Evolutionary conservation across 2,329 filamentous ascomycete species (phyloP).

Genomic region (Claviceps purpurea): DNA sequence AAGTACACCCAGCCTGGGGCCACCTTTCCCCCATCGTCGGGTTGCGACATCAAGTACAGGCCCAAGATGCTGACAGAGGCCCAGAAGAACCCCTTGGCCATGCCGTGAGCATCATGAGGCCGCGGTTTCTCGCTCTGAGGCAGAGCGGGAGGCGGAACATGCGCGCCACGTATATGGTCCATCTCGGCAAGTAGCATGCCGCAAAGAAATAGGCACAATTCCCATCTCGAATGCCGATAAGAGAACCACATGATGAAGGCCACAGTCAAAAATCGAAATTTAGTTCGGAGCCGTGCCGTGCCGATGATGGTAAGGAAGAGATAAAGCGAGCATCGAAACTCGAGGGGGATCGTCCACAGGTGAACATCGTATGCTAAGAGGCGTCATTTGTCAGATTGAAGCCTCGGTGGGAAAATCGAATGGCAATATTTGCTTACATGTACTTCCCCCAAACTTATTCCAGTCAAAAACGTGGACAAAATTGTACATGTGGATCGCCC

Average conservation of each 20-base stretch:
- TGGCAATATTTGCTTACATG: slow-evolving; percentile 17
- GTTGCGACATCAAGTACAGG: slow-evolving; percentile 36
- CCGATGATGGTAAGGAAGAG: slow-evolving; percentile 41
- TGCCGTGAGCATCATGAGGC: background rate
- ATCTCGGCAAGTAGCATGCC: slow-evolving; percentile 43
- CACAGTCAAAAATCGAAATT: slow-evolving; percentile 29
- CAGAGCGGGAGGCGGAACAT: slow-evolving; percentile 19
- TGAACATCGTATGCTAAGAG: slow-evolving; percentile 38
- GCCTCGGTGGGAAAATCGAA: background rate
- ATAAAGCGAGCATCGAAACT: slow-evolving; percentile 44
- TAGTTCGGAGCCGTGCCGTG: slow-evolving; percentile 30
- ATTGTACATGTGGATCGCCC: slow-evolving; percentile 32
- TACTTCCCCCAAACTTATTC: slow-evolving; percentile 33
- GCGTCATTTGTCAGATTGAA: slow-evolving; percentile 9
- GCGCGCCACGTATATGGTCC: slow-evolving; percentile 35
- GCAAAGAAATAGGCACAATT: slow-evolving; percentile 39
- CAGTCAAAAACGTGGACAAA: slow-evolving; percentile 40
- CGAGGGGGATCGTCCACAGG: slow-evolving; percentile 50
- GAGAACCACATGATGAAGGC: slow-evolving; percentile 27
- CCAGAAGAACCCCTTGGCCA: slow-evolving; percentile 21
- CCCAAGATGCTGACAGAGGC: slow-evolving; percentile 29
- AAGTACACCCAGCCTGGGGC: slow-evolving; percentile 41
- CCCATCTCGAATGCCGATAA: slow-evolving; percentile 37
- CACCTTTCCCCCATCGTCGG: slow-evolving; percentile 26
- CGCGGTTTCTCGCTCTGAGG: slow-evolving; percentile 11